Evolutionary conservation across 768 basidiomycete genomes (phyloP).

Genomic region (Macrolepiota fuliginosa): DNA sequence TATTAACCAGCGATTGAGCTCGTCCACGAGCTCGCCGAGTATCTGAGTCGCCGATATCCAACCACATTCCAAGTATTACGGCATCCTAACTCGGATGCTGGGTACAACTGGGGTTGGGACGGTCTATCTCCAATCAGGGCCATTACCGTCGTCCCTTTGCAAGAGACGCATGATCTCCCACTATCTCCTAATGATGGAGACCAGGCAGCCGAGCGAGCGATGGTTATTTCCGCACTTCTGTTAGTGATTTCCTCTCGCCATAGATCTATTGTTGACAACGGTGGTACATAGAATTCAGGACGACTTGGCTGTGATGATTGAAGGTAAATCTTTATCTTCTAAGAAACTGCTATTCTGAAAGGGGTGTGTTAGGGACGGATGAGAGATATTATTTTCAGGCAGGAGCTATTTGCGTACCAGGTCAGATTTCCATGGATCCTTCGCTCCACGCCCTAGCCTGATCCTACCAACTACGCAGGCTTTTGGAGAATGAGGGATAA

Average conservation of each 20-base stretch:
- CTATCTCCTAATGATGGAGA: slow-evolving; percentile 29
- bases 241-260: slow-evolving; percentile 30
- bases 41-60: slow-evolving; percentile 62
- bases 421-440: slow-evolving; percentile 32
- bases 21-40: slow-evolving; percentile 67
- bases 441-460: slow-evolving; percentile 2
- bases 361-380: slow-evolving; percentile 44
- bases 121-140: slow-evolving; percentile 47
- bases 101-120: slow-evolving; percentile 36
- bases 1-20: slow-evolving; percentile 53
- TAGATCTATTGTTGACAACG: not conserved
- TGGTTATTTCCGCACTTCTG: slow-evolving; percentile 62
- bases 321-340: slow-evolving; percentile 34
- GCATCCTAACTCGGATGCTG: slow-evolving; percentile 21
- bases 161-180: slow-evolving; percentile 50
- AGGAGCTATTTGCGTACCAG: slow-evolving; percentile 65
- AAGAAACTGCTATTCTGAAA: not conserved
- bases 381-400: slow-evolving; percentile 75
- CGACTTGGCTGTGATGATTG: slow-evolving; percentile 58
- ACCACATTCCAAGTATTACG: slow-evolving; percentile 50
- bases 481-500: slow-evolving; percentile 79
- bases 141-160: slow-evolving; percentile 49
- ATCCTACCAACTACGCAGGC: slow-evolving; percentile 35
- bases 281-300: slow-evolving; percentile 50
- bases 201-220: slow-evolving; percentile 45